Base-by-base conservation (phyloP, 352 stramenopile species). In the Phytophthora sansomeana region DNA sequence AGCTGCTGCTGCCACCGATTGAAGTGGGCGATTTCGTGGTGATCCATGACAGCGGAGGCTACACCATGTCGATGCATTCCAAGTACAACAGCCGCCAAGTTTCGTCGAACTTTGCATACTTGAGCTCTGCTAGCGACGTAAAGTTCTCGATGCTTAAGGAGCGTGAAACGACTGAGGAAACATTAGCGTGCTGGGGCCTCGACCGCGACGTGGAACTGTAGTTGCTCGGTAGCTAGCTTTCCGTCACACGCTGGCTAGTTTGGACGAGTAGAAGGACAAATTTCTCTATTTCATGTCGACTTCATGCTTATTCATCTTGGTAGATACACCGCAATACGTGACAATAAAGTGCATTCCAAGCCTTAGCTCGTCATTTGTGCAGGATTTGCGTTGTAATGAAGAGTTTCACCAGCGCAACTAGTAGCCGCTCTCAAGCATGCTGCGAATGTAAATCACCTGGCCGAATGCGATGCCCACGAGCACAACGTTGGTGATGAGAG, bases 31-130 rank as follows among this genome's bases (percentile, higher is more conserved):
- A 97, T 67, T 80, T 84, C 16, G 63, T 94, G 43, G 88, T 97
- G 30, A 83, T 98, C 50, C 83, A 95, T 47, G 92, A 98, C 63
- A 90, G 83, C 38, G 92, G 91, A 21, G 91, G 80, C 41, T 97
- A 97, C 75, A 96, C 89, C 17, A 72, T 96, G 58, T 91, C 86
- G 38, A 96, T 97, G 79, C 81, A 91, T 46, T 96, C 81, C 44
- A 95, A 90, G 67, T 96, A 97, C 73, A 97, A 96, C 73, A 97
- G 88, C 49, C 77, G 89, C 13, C 76, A 90, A 63, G 75, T 88
- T 4, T 81, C 88, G 3, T 73, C 87, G 0, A 74, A 91, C 38
- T 93, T 80, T 32, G 89, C 75, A 30, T 96, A 93, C 73, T 80
- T 50, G 42, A 53, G 33, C 3, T 52, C 32, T 14, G 49, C 42